Conservation (phyloP, 2,329 filamentous ascomycete species). For the Aspergillus quadricinctus region DNA sequence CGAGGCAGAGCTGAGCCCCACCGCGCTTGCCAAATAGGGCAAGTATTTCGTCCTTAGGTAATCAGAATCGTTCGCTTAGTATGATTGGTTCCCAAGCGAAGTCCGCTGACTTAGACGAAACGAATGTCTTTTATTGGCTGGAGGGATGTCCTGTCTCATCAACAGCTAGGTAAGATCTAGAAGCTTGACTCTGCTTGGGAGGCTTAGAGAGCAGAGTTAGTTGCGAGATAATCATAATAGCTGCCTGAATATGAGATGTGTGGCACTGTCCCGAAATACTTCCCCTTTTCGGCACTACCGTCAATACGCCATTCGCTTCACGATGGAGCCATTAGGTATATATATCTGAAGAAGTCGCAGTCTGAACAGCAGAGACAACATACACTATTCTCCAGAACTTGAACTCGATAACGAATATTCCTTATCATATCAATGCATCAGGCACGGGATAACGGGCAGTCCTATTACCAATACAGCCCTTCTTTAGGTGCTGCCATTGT, state of each 20-base stretch:
- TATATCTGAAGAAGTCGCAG: neutral
- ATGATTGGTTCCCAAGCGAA: too few relatives aligned
- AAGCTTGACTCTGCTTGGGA: neutral
- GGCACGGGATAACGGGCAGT: neutral
- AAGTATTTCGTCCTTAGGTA: too few relatives aligned
- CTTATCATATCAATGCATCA: neutral
- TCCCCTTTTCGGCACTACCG: neutral
- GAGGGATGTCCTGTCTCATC: too few relatives aligned
- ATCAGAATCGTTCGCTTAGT: too few relatives aligned
- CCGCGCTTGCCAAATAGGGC: too few relatives aligned
- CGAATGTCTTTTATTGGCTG: too few relatives aligned
- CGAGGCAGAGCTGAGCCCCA: too few relatives aligned
- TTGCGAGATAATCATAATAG: neutral
- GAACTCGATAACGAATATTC: neutral
- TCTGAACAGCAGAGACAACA: neutral
- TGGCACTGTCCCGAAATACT: neutral
- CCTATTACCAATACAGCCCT: constrained; percentile 24
- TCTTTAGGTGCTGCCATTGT: constrained; percentile 26
- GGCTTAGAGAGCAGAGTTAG: neutral
- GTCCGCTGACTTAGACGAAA: too few relatives aligned
- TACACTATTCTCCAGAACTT: neutral
- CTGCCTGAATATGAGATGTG: neutral
- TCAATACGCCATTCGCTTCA: neutral
- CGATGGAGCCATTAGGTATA: neutral
- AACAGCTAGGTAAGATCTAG: too few relatives aligned